Percentiles rank a stretch among this genome's conserved stretches.
Conservation (phyloP, 1,284 basidiomycete species). For the Austroboletus niveus region DNA sequence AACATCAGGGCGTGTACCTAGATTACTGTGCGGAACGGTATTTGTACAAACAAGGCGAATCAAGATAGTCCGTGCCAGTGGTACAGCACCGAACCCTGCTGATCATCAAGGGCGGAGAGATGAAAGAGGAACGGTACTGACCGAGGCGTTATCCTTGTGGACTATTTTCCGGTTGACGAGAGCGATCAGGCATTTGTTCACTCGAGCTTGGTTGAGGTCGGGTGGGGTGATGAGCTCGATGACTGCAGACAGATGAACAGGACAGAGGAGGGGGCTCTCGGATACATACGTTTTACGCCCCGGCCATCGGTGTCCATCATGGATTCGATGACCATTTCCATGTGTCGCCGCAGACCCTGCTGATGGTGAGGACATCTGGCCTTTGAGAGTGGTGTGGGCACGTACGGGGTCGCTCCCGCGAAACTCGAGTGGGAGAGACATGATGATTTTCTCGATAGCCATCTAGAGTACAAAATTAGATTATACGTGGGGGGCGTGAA, state of each 20-base stretch:
- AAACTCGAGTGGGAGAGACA: conserved; percentile 85
- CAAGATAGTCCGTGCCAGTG: conserved; percentile 29
- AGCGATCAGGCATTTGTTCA: conserved; percentile 92
- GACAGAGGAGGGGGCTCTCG: neutral
- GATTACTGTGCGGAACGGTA: no score
- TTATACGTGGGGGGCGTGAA: neutral
- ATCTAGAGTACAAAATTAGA: conserved; percentile 37
- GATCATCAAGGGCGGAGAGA: neutral
- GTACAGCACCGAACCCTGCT: conserved; percentile 30
- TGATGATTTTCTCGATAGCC: conserved; percentile 72
- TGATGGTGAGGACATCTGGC: no score
- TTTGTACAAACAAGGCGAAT: neutral
- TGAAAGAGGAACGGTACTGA: conserved; percentile 23
- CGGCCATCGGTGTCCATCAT: conserved; percentile 57
- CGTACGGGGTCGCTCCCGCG: conserved; percentile 82
- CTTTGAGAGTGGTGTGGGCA: conserved; percentile 1
- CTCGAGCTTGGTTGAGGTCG: conserved; percentile 82
- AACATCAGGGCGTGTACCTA: no score
- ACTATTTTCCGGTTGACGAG: conserved; percentile 88
- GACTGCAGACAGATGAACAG: conserved; percentile 46
- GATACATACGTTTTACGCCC: conserved; percentile 54
- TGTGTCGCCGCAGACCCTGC: conserved; percentile 68
- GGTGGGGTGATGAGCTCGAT: conserved; percentile 77
- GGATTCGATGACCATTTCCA: conserved; percentile 75
- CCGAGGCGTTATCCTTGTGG: conserved; percentile 69